Base-by-base conservation (phyloP, 2,329 filamentous ascomycete species). In the Capronia americana region DNA sequence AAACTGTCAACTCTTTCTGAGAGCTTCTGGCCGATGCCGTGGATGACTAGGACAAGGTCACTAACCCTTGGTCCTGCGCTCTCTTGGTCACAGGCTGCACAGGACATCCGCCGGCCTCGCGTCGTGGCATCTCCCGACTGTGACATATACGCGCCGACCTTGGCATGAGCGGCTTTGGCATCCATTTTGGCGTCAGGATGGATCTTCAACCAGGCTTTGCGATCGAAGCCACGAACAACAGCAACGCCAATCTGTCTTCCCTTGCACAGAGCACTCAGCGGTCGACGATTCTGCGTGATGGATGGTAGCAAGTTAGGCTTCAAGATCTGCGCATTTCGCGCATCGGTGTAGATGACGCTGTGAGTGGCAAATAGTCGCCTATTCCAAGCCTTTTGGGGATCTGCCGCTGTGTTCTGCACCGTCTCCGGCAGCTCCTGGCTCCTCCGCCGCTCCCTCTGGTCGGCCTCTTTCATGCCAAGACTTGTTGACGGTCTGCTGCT, bases 1-100 rank as follows among this genome's bases (percentile, higher is more conserved):
- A 93, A 99, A 73, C 92, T 97, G 77, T 98, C 94, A 67, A 98
- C 92, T 12, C 93, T 86, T 76, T 99, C 93, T 0, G 93, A 96
- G 57, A 98, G 85, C 77, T 99, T 98, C 77, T 99, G 95, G 0
- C 95, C 95, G 70, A 99, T 98, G 1, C 95, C 95, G 74, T 99
- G 95, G 51, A 95, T 91, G 10, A 98, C 92, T 4, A 99, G 84
- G 1, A 98, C 87, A 7, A 99, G 82, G 74, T 99, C 95, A 0
- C 91, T 94, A 4, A 96, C 91, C 67, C 88, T 87, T 1, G 88
- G 88, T 30, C 83, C 83, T 20, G 64, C 56, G 41, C 55, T 61
- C 50, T 86, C 82, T 75, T 88, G 84, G 76, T 92, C 83, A 79
- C 92, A 90, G 74, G 88, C 85, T 70, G 82, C 72, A 77, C 89